These are phyloP conservation scores for Prunus mongolica DNA, from an alignment of 306 rosid genomes.

Conservation along the genomic window DNA sequence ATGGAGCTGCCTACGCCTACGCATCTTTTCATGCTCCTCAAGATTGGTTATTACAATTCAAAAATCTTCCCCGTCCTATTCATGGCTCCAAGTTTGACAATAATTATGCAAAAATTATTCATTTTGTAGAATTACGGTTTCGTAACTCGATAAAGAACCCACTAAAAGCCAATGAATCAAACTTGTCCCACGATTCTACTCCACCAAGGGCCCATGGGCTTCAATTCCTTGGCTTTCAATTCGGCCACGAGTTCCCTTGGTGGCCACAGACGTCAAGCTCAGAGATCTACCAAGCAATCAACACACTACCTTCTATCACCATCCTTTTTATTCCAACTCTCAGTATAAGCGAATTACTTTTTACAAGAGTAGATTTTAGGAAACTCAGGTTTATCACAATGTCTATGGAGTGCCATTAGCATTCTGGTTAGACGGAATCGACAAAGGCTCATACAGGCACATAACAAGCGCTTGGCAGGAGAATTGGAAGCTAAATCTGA, in stretches of 20 bases:
- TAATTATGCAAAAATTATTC: too few species aligned
- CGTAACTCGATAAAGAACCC: background rate
- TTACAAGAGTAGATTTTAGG: background rate
- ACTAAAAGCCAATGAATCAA: slow-evolving; percentile 2
- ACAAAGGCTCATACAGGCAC: background rate
- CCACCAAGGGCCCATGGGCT: background rate
- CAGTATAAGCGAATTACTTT: background rate
- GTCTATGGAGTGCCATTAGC: background rate
- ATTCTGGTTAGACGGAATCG: background rate
- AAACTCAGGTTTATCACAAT: background rate
- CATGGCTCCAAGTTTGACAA: too few species aligned
- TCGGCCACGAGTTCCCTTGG: background rate
- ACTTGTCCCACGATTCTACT: slow-evolving; percentile 7
- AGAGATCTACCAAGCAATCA: background rate
- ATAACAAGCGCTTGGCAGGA: background rate
- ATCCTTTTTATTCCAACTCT: background rate
- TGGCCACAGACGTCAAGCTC: slow-evolving; percentile 3
- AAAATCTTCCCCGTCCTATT: too few species aligned
- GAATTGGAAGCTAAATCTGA: background rate
- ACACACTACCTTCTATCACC: background rate
- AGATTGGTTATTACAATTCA: too few species aligned
- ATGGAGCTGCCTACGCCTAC: too few species aligned
- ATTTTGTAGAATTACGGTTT: too few species aligned
- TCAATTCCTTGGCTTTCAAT: background rate
- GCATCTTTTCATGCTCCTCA: too few species aligned